A percentile compares a stretch with the other conserved stretches of the same genome.
Conservation (phyloP, 1,139 yeast genomes). For the Hansenula anomala region DNA sequence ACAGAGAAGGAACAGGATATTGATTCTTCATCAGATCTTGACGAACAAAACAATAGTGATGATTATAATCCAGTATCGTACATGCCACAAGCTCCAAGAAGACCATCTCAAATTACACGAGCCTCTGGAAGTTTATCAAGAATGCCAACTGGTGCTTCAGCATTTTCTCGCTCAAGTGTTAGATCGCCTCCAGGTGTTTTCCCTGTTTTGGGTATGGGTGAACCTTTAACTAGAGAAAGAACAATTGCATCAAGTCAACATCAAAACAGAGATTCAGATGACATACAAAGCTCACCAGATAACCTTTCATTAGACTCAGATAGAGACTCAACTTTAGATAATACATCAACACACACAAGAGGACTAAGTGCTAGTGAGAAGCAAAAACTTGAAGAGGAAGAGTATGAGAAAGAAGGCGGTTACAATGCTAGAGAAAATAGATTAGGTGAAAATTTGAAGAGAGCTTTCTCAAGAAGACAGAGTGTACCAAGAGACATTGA, state of each 20-base stretch:
- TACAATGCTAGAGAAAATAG: slow-evolving; percentile 29
- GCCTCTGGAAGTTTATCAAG: background rate
- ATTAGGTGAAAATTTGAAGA: slow-evolving; percentile 28
- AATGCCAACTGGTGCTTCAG: slow-evolving; percentile 6
- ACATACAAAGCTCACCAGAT: slow-evolving; percentile 4
- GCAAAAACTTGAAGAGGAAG: slow-evolving; percentile 22
- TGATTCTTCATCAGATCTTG: slow-evolving; percentile 6
- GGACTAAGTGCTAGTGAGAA: background rate
- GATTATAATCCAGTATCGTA: slow-evolving; percentile 11
- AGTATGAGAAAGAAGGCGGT: slow-evolving; percentile 22
- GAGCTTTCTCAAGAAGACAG: slow-evolving; percentile 20
- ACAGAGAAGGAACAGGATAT: slow-evolving; percentile 5
- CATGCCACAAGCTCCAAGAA: slow-evolving; percentile 9
- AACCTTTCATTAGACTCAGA: background rate
- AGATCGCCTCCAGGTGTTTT: slow-evolving; percentile 73
- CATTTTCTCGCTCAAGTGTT: slow-evolving; percentile 9
- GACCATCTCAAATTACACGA: background rate
- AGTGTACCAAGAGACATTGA: slow-evolving; percentile 3
- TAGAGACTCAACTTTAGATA: background rate
- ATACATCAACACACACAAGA: background rate
- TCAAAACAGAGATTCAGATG: slow-evolving; percentile 7
- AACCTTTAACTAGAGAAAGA: slow-evolving; percentile 48
- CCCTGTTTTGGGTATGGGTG: slow-evolving; percentile 76
- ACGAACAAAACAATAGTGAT: slow-evolving; percentile 1
- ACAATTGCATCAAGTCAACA: slow-evolving; percentile 33